Evolutionary conservation across 2,329 filamentous ascomycete genomes (phyloP).

Genomic region (Fusarium bactridioides): DNA sequence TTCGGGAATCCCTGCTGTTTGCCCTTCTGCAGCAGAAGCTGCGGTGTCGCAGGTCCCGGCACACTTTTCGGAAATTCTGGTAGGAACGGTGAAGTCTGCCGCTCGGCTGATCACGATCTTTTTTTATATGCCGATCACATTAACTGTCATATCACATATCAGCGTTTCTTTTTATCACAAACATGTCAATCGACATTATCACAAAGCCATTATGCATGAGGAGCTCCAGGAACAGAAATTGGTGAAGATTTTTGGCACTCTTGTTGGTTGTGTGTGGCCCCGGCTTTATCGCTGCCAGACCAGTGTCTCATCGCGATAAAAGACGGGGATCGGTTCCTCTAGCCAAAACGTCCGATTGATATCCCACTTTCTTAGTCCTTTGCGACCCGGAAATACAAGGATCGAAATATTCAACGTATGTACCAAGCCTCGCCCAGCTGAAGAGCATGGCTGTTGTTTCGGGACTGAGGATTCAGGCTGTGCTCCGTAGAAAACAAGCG

Average conservation of each 20-base stretch:
- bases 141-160: background rate
- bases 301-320: conserved; percentile 36
- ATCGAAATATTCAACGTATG: background rate
- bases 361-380: conserved; percentile 4
- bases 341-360: conserved; percentile 21
- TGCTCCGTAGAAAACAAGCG: conserved; percentile 15
- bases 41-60: conserved; percentile 3
- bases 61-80: conserved; percentile 20
- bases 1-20: conserved; percentile 6
- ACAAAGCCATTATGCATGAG: background rate
- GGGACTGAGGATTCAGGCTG: conserved; percentile 17
- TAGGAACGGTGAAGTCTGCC: conserved; percentile 23
- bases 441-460: conserved; percentile 22
- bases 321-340: conserved; percentile 11
- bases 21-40: background rate
- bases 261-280: conserved; percentile 12
- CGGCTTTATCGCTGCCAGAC: conserved; percentile 34
- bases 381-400: conserved; percentile 9
- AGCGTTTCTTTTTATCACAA: background rate
- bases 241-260: conserved; percentile 1
- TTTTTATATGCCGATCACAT: conserved; percentile 17
- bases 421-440: conserved; percentile 16
- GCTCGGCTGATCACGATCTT: conserved; percentile 17
- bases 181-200: background rate
- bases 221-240: background rate